These are phyloP conservation scores for Omphalea diandra DNA, from an alignment of 441 rosid genomes.

Conservation along the genomic window DNA sequence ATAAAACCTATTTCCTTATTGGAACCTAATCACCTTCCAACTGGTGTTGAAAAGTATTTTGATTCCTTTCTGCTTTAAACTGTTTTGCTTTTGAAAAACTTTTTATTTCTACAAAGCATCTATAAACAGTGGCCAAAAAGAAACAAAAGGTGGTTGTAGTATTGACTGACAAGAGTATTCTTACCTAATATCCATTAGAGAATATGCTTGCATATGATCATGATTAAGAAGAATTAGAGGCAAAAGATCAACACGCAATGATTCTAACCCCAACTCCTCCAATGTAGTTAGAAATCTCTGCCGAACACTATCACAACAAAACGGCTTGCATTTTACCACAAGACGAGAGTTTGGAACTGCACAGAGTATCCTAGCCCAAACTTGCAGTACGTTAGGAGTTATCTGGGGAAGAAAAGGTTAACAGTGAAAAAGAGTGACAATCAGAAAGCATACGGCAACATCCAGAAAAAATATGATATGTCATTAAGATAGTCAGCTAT, in stretches of 20 bases:
- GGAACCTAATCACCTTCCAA: background rate
- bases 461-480: background rate
- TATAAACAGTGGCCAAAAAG: background rate
- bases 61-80: background rate
- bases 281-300: conserved; percentile 80
- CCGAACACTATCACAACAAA: conserved; percentile 93
- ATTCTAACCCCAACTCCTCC: conserved; percentile 92
- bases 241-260: conserved; percentile 93
- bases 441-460: background rate
- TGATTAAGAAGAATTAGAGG: conserved; percentile 96
- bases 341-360: conserved; percentile 97
- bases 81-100: too few species aligned
- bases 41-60: background rate
- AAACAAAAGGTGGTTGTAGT: background rate
- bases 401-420: conserved; percentile 52
- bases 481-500: background rate
- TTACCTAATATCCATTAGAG: conserved; percentile 98
- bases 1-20: background rate
- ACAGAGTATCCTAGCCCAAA: conserved; percentile 97
- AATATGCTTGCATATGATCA: conserved; percentile 99
- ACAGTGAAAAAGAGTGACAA: background rate
- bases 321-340: conserved; percentile 98
- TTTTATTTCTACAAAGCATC: too few species aligned
- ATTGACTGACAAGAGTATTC: conserved; percentile 12
- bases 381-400: conserved; percentile 92